Evolutionary conservation across 2,329 filamentous ascomycete genomes (phyloP).

Genomic region (Rhynchosporium agropyri): DNA sequence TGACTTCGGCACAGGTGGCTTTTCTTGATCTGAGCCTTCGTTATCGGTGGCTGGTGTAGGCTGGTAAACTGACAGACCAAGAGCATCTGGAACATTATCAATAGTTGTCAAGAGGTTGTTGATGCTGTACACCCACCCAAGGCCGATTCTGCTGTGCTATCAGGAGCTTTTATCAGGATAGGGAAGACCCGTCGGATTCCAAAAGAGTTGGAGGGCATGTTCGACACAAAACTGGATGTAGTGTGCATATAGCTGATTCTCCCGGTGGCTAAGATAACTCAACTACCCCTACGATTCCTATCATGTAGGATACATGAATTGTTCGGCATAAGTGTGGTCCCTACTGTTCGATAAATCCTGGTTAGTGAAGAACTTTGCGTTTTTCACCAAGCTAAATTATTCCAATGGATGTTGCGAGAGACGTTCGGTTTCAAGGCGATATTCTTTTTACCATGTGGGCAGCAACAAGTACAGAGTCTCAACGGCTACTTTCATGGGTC

Average conservation of each 20-base stretch:
- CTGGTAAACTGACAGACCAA: neutral
- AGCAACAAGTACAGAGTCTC: neutral
- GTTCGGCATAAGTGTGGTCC: no score
- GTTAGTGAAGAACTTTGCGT: no score
- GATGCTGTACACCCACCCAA: neutral
- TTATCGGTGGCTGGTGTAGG: neutral
- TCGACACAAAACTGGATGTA: neutral
- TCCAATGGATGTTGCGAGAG: no score
- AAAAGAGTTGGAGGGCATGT: neutral
- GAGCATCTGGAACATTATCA: neutral
- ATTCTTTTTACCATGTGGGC: neutral
- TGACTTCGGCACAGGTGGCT: constrained; percentile 8
- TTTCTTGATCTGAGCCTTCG: constrained; percentile 2
- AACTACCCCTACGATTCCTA: no score
- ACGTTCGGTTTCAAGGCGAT: no score
- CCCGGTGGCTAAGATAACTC: neutral
- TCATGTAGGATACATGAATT: no score
- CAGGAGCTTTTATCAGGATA: neutral
- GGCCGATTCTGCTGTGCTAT: constrained; percentile 5
- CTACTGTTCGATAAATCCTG: no score
- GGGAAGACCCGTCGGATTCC: constrained; percentile 8
- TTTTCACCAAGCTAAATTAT: no score
- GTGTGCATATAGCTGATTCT: neutral
- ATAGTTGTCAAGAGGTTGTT: neutral
- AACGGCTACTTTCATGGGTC: constrained; percentile 2